Base-by-base conservation (phyloP, 305 asterid species). In the Euphrasia arctica region DNA sequence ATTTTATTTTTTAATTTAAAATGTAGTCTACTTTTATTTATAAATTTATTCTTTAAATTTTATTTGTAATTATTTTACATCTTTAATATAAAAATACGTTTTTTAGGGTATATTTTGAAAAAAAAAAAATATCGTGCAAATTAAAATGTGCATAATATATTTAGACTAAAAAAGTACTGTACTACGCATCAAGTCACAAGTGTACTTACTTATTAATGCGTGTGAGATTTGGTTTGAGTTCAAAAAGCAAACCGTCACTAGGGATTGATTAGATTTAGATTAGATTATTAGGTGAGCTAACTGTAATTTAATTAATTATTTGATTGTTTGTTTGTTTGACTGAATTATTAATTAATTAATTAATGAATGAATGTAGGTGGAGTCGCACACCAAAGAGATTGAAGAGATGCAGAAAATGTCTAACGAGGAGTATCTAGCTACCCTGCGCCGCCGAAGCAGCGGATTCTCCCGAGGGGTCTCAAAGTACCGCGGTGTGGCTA, bases 391-490 rank as follows among this genome's bases (percentile, higher is more conserved):
- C 1, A 69, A 69, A 39, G 90, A 81, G 67, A 42, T 80, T 27
- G 87, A 80, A 42, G 85, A 82, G 63, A 85, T 88, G 93, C 58
- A 68, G 31, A 80, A 67, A 39, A 5, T 77, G 68, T 27, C 76
- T 0, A 85, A 64, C 72, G 93, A 88, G 50, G 90, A 81, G 78
- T 83, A 73, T 64, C 59, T 88, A 51, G 90, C 90, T 9, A 69
- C 90, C 0, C 74, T 88, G 2, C 65, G 95, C 48, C 79, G 95
- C 32, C 75, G 49, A 68, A 88, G 95, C 18, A 85, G 90, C 22
- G 95, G 95, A 25, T 88, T 88, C 67, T 88, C 95, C 0, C 60
- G 95, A 15, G 95, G 95, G 0, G 90, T 81, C 57, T 88, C 95
- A 0, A 79, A 85, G 54, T 88, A 79, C 66, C 80, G 95, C 0